Evolutionary conservation across 2,329 filamentous ascomycete species (phyloP), one percentile per base, ranked within the genome.

Genomic region (Keithomyces neogunnii): DNA sequence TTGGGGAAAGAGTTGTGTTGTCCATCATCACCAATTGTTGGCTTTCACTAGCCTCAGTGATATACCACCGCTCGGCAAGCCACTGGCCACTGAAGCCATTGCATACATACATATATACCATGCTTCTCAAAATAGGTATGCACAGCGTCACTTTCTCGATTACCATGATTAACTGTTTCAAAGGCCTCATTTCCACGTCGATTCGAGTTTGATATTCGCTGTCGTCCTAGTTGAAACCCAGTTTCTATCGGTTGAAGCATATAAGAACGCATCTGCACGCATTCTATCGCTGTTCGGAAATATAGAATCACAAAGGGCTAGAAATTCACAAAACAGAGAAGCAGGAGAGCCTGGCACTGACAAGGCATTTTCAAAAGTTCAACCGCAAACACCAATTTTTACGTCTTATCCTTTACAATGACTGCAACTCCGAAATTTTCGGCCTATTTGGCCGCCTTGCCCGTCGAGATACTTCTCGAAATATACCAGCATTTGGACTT

Each of bases 391-490:
- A 26, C 38, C 5, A 11, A 40, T 44, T 13, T 11, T 30, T 4
- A 44, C 7, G 29, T 29, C 11, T 30, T 28, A 44, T 29, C 44
- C 48, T 19, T n/a, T 19, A 52, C 26, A 5, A 63, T 65, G 62
- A 53, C 57, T 6, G 36, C 47, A 5, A 45, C 48, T 38, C 43
- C 49, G n/a, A 50, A 50, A 39, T 55, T 54, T 43, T 26, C 48
- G 2, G 53, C 55, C 29, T 54, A 51, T 39, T 57, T 71, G 26
- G 54, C 62, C 45, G 57, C 57, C 43, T 53, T 74, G 45, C 75
- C 77, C 0, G 63, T 69, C 3, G 77, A 81, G 57, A 68, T 77
- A 19, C 59, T 77, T 3, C 60, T 78, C 9, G 70, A 75, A 26
- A 72, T 79, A 29, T 75, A 75, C 56, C 69, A 70, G 32, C 56